Conservation (phyloP, 768 basidiomycete species). For the Lactarius trivialis region DNA sequence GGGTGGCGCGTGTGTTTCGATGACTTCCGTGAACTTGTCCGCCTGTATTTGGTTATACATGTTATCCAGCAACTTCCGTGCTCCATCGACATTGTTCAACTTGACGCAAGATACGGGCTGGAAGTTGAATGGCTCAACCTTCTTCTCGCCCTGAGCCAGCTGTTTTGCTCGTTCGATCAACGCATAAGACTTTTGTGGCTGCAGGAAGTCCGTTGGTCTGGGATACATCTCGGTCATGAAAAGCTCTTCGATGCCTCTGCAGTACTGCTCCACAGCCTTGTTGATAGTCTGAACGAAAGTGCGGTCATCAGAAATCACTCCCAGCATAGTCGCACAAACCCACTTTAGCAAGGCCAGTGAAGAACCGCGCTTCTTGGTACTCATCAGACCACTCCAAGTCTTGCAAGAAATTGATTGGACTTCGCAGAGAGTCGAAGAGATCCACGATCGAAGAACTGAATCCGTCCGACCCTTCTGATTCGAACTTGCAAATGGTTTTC, state of each 20-base stretch:
- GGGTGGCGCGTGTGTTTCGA: conserved; percentile 54
- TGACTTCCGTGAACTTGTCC: conserved; percentile 69
- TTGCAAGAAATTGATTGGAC: conserved; percentile 82
- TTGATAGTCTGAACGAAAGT: conserved; percentile 62
- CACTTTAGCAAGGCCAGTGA: conserved; percentile 84
- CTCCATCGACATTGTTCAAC: conserved; percentile 94
- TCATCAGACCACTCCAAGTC: conserved; percentile 90
- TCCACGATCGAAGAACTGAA: conserved; percentile 98
- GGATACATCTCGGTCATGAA: conserved; percentile 97
- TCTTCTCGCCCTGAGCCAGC: conserved; percentile 80
- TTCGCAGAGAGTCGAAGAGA: conserved; percentile 88
- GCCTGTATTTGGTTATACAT: conserved; percentile 91
- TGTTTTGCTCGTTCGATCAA: conserved; percentile 84
- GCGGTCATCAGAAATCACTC: not conserved
- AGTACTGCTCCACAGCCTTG: conserved; percentile 89
- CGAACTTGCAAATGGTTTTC: conserved; percentile 42
- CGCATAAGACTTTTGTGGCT: conserved; percentile 80
- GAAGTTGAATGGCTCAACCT: conserved; percentile 93
- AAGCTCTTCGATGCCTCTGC: conserved; percentile 74
- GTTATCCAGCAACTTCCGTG: conserved; percentile 83
- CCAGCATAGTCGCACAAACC: conserved; percentile 13
- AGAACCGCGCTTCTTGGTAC: conserved; percentile 83
- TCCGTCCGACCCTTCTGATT: conserved; percentile 70
- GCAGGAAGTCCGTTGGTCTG: conserved; percentile 66
- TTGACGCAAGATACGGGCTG: conserved; percentile 91